phyloP scores from a whole-genome alignment of 2,329 filamentous ascomycete species.

The Fusarium buxicola region DNA sequence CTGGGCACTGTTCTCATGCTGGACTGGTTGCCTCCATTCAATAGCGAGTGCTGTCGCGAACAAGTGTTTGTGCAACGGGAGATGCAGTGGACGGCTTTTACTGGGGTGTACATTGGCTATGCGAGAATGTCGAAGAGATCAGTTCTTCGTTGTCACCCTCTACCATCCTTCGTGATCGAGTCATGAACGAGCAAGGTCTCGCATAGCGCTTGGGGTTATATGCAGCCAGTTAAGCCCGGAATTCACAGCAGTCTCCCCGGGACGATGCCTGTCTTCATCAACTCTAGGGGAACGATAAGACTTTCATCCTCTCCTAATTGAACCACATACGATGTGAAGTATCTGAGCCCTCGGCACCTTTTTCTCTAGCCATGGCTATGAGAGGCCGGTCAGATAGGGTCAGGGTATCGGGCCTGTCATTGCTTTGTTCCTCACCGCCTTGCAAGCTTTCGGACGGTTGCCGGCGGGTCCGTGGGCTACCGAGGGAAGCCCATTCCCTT shows the following conservation, averaged over 20 bases:
- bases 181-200: neutral
- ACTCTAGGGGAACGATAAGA: constrained; percentile 2
- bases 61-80: constrained; percentile 7
- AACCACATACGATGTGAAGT: constrained; percentile 32
- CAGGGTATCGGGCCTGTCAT: constrained; percentile 21
- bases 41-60: neutral
- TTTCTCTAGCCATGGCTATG: constrained; percentile 32
- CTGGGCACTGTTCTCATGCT: neutral
- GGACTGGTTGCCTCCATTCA: neutral
- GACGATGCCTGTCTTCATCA: constrained; percentile 13
- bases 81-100: neutral
- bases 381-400: constrained; percentile 36
- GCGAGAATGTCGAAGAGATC: constrained; percentile 1
- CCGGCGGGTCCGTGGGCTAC: constrained; percentile 35
- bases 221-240: constrained; percentile 17
- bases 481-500: constrained; percentile 26
- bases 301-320: constrained; percentile 17
- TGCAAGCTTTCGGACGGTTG: constrained; percentile 33
- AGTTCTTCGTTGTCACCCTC: neutral
- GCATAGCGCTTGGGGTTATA: neutral
- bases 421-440: constrained; percentile 46
- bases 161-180: neutral
- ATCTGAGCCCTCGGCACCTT: constrained; percentile 25
- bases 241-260: constrained; percentile 22
- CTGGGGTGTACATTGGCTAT: neutral